Evolutionary conservation across 768 basidiomycete genomes (phyloP), one percentile per base, ranked within the genome.

Genomic region (Boletus pseudopeckii): DNA sequence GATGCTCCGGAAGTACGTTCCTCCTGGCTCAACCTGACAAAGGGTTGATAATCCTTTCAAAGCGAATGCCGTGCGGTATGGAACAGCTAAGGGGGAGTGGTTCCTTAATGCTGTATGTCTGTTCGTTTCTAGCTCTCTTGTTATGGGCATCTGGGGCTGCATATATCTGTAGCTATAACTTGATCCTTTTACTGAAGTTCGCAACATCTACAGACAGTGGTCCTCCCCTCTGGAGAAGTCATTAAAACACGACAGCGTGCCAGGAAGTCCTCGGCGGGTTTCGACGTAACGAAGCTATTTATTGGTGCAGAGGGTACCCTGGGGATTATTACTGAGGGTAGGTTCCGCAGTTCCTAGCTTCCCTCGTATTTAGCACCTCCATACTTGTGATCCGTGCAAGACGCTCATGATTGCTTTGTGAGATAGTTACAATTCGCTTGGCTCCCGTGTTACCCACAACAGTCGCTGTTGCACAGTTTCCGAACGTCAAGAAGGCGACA

Each of bases 21-120:
- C 14, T 42, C 18, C 14, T 48, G 6, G 10, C 14, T 32, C 6
- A 18, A 22, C 28, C 18, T 42, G n/a, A 44, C 13, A 8, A 37
- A 32, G 82, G 5, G n/a, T 42, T 48, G 32, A 52, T 26, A 1
- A 48, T 36, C 7, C 11, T 48, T 51, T 45, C 8, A n/a, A 59
- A 66, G 88, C 88, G 0, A 90, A 90, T 59, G 88, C 89, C 2
- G 90, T 90, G 1, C 74, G 90, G 22, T 95, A 93, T 64, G 93
- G 91, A 10, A 95, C 92, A 7, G 92, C 91, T 0, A 91, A 87
- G 65, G 89, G 77, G 0, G 92, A 94, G 72, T 94, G 92, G 92
- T 91, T 95, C 63, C 73, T 95, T 39, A 94, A 93, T 60, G 81
- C 81, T 22, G 90, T 90, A 63, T 46, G 80, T 72, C 33, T 6